Percentiles rank a stretch among this genome's conserved stretches.
phyloP scores from a whole-genome alignment of 441 rosid genomes.

The Pelargonium fulgidum region DNA sequence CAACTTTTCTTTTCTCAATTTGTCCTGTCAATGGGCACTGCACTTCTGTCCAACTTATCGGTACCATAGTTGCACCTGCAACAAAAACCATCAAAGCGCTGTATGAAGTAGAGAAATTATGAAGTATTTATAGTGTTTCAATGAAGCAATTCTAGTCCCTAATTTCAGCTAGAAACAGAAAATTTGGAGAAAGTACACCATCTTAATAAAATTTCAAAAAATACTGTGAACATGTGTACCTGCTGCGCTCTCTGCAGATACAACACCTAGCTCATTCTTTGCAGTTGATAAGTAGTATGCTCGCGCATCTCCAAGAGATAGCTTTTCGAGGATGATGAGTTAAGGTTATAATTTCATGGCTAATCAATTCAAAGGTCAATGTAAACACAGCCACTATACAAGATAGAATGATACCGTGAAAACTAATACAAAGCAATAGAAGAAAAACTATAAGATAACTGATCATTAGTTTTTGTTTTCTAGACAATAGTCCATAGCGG shows the following conservation, averaged over 20 bases:
- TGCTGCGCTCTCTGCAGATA: conserved; percentile 78
- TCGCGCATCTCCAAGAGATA: conserved; percentile 89
- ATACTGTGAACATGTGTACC: conserved; percentile 33
- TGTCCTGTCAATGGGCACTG: conserved; percentile 83
- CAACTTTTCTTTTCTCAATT: conserved; percentile 80
- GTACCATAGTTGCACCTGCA: conserved; percentile 80
- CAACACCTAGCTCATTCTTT: conserved; percentile 82
- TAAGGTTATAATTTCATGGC: conserved; percentile 26
- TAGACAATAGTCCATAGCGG: not conserved
- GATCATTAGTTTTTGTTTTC: not conserved
- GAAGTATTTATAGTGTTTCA: not conserved
- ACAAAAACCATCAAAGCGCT: conserved; percentile 15
- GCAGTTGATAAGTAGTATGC: conserved; percentile 90
- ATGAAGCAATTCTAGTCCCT: not conserved
- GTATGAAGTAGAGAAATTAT: not conserved
- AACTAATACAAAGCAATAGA: not conserved
- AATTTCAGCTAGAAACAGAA: not conserved
- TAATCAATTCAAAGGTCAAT: not conserved
- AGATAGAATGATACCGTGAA: not conserved
- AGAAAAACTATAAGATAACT: not conserved
- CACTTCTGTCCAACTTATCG: conserved; percentile 92
- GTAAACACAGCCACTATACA: not conserved
- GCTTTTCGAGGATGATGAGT: conserved; percentile 34
- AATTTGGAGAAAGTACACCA: not conserved
- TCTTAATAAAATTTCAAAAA: not conserved